A percentile compares a stretch with the other conserved stretches of the same genome.
Evolutionary conservation across 1,284 basidiomycete genomes (phyloP).

Genomic region (Phylloboletellus chloephorus): DNA sequence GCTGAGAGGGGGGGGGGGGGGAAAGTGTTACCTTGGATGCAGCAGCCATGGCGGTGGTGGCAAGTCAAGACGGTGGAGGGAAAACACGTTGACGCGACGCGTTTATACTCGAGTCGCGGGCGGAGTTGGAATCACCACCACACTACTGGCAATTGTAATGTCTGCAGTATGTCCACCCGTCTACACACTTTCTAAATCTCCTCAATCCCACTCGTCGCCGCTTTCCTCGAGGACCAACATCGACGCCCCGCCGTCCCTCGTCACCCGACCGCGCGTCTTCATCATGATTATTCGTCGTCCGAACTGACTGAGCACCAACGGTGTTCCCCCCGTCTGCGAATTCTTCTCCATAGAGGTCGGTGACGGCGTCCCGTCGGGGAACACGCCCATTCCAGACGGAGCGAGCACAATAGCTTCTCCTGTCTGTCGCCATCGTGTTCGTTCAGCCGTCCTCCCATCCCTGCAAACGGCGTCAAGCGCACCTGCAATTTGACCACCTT

Average conservation of each 20-base stretch:
- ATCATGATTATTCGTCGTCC: conserved; percentile 51
- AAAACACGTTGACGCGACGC: too few species aligned
- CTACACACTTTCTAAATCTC: too few species aligned
- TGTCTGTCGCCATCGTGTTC: conserved; percentile 35
- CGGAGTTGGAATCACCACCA: too few species aligned
- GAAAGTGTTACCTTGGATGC: too few species aligned
- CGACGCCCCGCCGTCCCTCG: conserved; percentile 57
- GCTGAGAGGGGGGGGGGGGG: too few species aligned
- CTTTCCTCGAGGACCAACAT: conserved; percentile 40
- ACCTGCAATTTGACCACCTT: conserved; percentile 57
- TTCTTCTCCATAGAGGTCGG: background rate
- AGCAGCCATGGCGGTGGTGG: too few species aligned
- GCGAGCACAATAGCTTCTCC: conserved; percentile 57
- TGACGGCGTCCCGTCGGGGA: conserved; percentile 8
- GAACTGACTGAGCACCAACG: conserved; percentile 28
- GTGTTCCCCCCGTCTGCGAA: background rate
- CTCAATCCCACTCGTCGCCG: background rate
- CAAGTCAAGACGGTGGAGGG: too few species aligned
- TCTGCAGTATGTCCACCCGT: too few species aligned
- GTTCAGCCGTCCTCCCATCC: background rate
- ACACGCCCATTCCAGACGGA: conserved; percentile 47
- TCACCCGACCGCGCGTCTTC: conserved; percentile 52
- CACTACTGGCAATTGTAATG: too few species aligned
- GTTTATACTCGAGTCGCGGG: too few species aligned
- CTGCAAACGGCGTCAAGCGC: conserved; percentile 3